Base-by-base conservation (phyloP, 208 protist genomes). In the Crithidia fasciculata region DNA sequence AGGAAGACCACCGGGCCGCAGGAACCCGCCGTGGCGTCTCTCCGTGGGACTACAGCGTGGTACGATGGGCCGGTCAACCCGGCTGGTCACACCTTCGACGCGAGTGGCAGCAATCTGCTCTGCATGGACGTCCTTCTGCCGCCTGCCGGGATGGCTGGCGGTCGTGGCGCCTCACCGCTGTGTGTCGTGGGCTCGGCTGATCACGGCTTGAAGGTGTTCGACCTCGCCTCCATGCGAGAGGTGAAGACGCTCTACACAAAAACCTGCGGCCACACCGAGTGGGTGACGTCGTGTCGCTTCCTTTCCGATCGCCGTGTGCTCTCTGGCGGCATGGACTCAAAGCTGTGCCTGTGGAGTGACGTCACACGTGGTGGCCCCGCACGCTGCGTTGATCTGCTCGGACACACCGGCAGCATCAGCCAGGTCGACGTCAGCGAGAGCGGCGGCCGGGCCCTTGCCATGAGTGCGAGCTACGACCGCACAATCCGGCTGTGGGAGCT, bases 271-370 rank as follows among this genome's bases (percentile, higher is more conserved):
- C 93, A 97, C 82, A 93, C 86, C 0, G 93, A 97, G 76, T 97
- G 93, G 93, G 91, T 97, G 45, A 97, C 93, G 40, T 74, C 80
- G 43, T 95, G 91, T 62, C 84, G 75, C 49, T 95, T 89, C 63
- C 72, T 96, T 16, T 77, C 76, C 45, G 86, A 76, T 54, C 80
- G 92, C 40, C 74, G 84, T 7, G 85, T 97, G 41, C 58, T 97
- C 36, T 95, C 89, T 4, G 93, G 93, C 15, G 93, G 91, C 12
- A 96, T 96, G 93, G 93, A 97, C 78, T 90, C 82, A 55, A 96
- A 96, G 80, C 69, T 97, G 69, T 97, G 93, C 71, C 77, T 97
- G n/a, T 97, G 93, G 93, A 75, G 84, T 54, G 78, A 78, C 49
- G 70, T 82, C 41, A 57, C 36, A 8, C 57, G 69, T 37, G 65